Evolutionary conservation across 2,329 filamentous ascomycete species (phyloP).

Genomic region (Rutstroemia sp.): DNA sequence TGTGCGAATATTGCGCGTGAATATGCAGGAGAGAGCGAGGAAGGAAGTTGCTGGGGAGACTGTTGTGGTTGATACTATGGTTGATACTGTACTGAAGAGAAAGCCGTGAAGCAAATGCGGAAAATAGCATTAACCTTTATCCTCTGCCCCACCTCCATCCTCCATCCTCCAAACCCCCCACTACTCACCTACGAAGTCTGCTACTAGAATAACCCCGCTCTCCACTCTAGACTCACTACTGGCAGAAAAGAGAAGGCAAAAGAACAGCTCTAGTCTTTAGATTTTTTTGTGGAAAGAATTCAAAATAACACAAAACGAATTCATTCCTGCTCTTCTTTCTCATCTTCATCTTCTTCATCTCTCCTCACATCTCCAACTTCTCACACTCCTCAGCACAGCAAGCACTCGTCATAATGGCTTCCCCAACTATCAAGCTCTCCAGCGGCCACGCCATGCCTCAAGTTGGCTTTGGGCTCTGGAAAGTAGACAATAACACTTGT

Average conservation of each 20-base stretch:
- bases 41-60: background rate
- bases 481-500: conserved; percentile 56
- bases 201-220: background rate
- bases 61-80: background rate
- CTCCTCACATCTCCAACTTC: background rate
- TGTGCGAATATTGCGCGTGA: background rate
- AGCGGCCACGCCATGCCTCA: conserved; percentile 47
- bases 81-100: background rate
- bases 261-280: no score
- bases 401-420: conserved; percentile 22
- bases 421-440: conserved; percentile 37
- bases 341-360: background rate
- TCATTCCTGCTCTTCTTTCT: background rate
- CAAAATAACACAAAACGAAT: background rate
- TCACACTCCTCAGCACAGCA: background rate
- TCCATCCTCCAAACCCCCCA: background rate
- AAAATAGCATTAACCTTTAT: no score
- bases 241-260: no score
- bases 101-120: no score
- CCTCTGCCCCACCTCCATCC: background rate
- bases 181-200: background rate
- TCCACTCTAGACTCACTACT: no score
- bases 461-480: conserved; percentile 63
- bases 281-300: no score
- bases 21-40: background rate